phyloP scores from a whole-genome alignment of 192 early-diverging fungal species.

The Gonapodya prolifera region DNA sequence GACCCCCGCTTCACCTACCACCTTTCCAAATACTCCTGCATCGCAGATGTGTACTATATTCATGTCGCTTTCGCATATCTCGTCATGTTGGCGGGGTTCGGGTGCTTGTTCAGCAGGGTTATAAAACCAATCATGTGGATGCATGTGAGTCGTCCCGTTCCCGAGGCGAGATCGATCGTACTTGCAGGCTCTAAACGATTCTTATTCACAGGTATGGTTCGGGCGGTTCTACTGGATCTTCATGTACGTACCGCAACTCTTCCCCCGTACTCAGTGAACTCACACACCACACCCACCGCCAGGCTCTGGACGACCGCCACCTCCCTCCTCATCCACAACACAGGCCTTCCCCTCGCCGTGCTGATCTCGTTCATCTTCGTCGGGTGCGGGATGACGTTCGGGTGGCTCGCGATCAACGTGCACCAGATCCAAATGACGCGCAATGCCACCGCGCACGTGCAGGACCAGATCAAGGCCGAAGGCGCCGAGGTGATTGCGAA shows the following conservation, averaged over 20 bases:
- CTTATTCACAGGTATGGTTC: conserved; percentile 11
- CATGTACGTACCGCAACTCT: conserved; percentile 7
- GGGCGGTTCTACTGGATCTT: conserved; percentile 20
- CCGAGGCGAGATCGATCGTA: background rate
- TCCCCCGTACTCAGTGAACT: background rate
- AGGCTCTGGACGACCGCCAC: conserved; percentile 17
- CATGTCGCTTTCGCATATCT: conserved; percentile 4
- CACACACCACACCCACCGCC: background rate
- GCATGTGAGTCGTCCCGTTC: conserved; percentile 7
- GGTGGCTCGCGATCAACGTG: conserved; percentile 21
- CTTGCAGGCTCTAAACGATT: background rate
- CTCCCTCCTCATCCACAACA: conserved; percentile 24
- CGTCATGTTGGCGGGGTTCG: conserved; percentile 15
- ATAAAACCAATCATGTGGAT: conserved; percentile 7
- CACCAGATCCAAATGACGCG: conserved; percentile 15
- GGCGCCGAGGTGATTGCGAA: background rate
- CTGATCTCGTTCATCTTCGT: conserved; percentile 23
- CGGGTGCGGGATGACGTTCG: conserved; percentile 14
- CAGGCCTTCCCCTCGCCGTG: conserved; percentile 19
- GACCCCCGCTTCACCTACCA: background rate
- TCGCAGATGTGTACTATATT: background rate
- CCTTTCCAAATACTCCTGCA: background rate
- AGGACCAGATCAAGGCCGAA: background rate
- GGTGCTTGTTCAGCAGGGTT: conserved; percentile 19
- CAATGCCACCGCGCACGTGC: conserved; percentile 8